Conservation (phyloP, 108 stramenopile species). For the Cyclotella baltica region DNA sequence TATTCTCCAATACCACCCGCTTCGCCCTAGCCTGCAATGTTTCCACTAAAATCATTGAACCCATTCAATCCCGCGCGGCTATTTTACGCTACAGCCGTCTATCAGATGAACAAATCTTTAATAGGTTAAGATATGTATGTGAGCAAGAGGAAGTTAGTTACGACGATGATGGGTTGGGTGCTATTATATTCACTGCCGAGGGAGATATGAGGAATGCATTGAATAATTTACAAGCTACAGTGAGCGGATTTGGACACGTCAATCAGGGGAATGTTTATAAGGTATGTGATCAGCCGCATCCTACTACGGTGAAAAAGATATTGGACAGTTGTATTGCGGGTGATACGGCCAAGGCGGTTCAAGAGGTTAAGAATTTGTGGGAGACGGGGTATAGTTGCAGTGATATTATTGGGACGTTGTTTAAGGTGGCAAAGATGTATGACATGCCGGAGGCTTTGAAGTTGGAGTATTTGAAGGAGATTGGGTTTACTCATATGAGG, state of each 20-base stretch:
- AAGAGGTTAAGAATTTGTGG: constrained; percentile 63
- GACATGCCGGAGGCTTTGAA: constrained; percentile 85
- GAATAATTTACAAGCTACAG: constrained; percentile 97
- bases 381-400: constrained; percentile 80
- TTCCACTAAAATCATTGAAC: constrained; percentile 98
- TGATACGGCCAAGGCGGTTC: constrained; percentile 69
- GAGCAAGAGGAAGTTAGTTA: constrained; percentile 86
- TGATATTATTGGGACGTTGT: constrained; percentile 96
- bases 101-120: constrained; percentile 90
- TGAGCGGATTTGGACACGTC: constrained; percentile 86
- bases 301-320: constrained; percentile 84
- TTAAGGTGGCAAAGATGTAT: constrained; percentile 88
- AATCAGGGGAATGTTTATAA: constrained; percentile 93
- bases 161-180: constrained; percentile 91
- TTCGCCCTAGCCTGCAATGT: constrained; percentile 99
- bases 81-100: constrained; percentile 95
- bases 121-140: constrained; percentile 89
- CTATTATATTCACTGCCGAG: constrained; percentile 98
- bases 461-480: constrained; percentile 90
- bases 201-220: constrained; percentile 99
- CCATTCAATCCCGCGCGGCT: constrained; percentile 98
- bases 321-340: constrained; percentile 72
- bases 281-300: constrained; percentile 99
- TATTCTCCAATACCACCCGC: constrained; percentile 96
- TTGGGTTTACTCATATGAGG: constrained; percentile 95